These are phyloP conservation scores for Angomonas ambiguus DNA, from an alignment of 208 protist species.

Conservation along the genomic window DNA sequence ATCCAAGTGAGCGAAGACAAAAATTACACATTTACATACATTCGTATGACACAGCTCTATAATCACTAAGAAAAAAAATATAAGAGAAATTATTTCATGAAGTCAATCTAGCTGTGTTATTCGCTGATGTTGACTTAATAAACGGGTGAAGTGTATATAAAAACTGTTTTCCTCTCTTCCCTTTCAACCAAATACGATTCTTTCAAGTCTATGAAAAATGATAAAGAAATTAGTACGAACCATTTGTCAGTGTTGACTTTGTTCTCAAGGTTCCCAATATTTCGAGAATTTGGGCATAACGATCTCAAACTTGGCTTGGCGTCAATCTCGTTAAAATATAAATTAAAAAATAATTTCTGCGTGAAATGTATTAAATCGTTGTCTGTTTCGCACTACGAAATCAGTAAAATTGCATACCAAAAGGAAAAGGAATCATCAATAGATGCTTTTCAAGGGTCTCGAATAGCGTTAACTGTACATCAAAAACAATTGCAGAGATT, in stretches of 20 bases:
- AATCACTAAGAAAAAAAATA: neutral
- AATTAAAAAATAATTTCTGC: neutral
- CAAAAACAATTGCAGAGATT: no score
- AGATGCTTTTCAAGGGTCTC: no score
- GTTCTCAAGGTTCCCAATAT: neutral
- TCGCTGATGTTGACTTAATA: neutral
- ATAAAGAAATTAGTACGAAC: no score
- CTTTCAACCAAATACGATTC: no score
- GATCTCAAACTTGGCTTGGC: neutral
- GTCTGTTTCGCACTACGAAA: no score
- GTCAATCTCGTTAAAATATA: neutral
- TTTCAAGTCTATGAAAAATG: no score
- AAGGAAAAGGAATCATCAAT: no score
- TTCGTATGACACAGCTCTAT: no score
- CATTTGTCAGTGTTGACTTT: neutral
- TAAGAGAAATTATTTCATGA: neutral
- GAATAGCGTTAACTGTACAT: no score
- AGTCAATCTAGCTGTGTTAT: neutral
- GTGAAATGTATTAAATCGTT: neutral
- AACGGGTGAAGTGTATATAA: neutral
- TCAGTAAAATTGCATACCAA: no score
- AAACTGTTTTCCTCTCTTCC: no score
- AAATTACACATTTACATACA: no score
- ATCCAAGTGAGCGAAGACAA: neutral
- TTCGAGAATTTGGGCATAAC: neutral